Evolutionary conservation across 495 filamentous ascomycete species (phyloP).

Genomic region (Penicillium fimorum): DNA sequence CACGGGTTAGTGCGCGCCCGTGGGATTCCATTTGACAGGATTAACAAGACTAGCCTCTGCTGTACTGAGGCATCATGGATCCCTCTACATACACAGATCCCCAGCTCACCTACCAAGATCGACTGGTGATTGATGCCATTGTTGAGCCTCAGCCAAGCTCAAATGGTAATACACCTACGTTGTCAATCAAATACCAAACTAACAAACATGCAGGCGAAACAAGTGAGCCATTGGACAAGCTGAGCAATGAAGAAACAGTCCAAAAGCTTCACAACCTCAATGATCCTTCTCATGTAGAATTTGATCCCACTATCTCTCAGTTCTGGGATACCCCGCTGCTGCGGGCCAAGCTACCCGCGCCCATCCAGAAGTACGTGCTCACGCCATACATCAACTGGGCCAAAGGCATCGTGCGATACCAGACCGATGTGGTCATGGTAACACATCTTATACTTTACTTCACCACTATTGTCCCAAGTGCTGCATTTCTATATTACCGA

Average conservation of each 20-base stretch:
- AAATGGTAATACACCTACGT: slow-evolving; percentile 16
- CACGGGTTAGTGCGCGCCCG: not conserved
- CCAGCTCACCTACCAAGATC: slow-evolving; percentile 49
- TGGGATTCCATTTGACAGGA: not conserved
- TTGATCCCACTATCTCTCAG: slow-evolving; percentile 55
- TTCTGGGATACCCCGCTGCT: slow-evolving; percentile 49
- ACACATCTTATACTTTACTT: slow-evolving; percentile 74
- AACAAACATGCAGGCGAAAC: slow-evolving; percentile 18
- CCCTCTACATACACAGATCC: slow-evolving; percentile 44
- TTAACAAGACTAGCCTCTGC: slow-evolving; percentile 4
- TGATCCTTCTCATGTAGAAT: slow-evolving; percentile 43
- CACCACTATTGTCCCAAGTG: slow-evolving; percentile 64
- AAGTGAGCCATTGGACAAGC: slow-evolving; percentile 15
- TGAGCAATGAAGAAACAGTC: slow-evolving; percentile 28
- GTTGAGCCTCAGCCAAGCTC: slow-evolving; percentile 29
- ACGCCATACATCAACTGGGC: slow-evolving; percentile 57
- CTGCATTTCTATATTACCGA: slow-evolving; percentile 57
- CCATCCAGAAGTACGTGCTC: slow-evolving; percentile 48
- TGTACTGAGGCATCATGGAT: slow-evolving; percentile 25
- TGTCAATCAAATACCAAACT: slow-evolving; percentile 17
- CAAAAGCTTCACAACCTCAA: slow-evolving; percentile 52
- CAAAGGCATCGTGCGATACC: slow-evolving; percentile 51
- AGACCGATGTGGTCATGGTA: slow-evolving; percentile 72
- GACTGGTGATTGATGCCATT: slow-evolving; percentile 49
- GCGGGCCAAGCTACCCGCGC: slow-evolving; percentile 28